A percentile compares a stretch with the other conserved stretches of the same genome.
Conservation (phyloP, 331 rosid species). For the Saraca asoca region DNA sequence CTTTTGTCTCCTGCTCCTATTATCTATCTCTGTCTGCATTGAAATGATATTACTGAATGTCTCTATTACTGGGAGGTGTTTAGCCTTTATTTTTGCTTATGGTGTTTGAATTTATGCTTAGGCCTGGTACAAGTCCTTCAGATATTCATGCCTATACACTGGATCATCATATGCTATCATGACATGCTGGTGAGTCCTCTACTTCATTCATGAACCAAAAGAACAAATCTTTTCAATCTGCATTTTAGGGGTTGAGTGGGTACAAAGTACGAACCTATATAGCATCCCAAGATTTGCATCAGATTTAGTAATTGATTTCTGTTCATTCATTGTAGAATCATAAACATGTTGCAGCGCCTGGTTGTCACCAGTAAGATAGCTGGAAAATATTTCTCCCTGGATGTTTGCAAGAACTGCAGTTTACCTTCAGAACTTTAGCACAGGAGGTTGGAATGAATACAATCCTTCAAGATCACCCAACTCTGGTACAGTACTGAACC, state of each 20-base stretch:
- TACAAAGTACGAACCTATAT: no score
- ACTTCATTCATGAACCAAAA: slow-evolving; percentile 6
- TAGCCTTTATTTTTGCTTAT: slow-evolving; percentile 9
- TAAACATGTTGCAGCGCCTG: no score
- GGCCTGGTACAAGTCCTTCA: slow-evolving; percentile 97
- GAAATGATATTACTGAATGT: slow-evolving; percentile 5
- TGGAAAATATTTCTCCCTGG: background rate
- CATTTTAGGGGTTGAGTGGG: slow-evolving; percentile 1
- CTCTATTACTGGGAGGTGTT: slow-evolving; percentile 19
- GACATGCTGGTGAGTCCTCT: slow-evolving; percentile 52
- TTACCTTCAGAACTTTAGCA: background rate
- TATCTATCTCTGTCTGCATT: background rate
- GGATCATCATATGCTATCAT: slow-evolving; percentile 68
- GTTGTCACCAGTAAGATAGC: no score
- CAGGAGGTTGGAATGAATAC: background rate
- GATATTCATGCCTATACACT: slow-evolving; percentile 85
- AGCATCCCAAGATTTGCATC: slow-evolving; percentile 1
- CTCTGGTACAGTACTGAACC: background rate
- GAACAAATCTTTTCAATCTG: slow-evolving; percentile 18
- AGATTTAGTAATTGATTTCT: background rate
- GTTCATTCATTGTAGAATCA: no score
- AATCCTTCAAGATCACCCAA: background rate
- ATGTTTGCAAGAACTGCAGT: slow-evolving; percentile 6
- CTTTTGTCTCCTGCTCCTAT: background rate
- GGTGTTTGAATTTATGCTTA: slow-evolving; percentile 40